Base-by-base conservation (phyloP, 768 basidiomycete genomes). In the Mycena vulgaris region DNA sequence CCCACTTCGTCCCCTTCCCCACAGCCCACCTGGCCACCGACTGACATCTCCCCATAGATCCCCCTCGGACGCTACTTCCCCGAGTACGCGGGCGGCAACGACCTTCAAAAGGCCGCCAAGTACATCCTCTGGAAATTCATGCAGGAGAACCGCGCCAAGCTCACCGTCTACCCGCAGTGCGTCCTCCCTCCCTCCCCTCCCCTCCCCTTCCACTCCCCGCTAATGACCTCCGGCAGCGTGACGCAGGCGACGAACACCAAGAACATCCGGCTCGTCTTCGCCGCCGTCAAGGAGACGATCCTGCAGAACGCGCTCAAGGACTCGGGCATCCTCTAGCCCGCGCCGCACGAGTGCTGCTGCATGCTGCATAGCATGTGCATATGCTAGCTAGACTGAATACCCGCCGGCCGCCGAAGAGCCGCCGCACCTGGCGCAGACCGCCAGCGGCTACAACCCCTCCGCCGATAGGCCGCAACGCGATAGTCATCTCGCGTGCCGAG, bases 41-140 rank as follows among this genome's bases (percentile, higher is more conserved):
- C 13, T n/a, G 19, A 6, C 42, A 8, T 45, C 40, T 57, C 28
- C 55, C 30, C 17, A 21, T 31, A 67, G 71, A 85, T 89, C 2
- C 89, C 88, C 6, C 72, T 90, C 17, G 88, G 88, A 60, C 76
- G 79, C 62, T 88, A 89, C 76, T 93, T 92, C 74, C 87, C 91
- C 16, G 91, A 93, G 72, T 93, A 93, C 78, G 88, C 90, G 10
- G 90, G 90, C 31, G 91, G 91, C 13, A 78, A 88, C 23, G 90
- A 92, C 71, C 90, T 93, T 79, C 92, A 92, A 79, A 93, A 93
- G 77, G 92, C 91, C 0, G 92, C 92, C 0, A 93, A 92, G 72
- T 93, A 91, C 68, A 93, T 94, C 62, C 83, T 94, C 27, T 94
- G 93, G 93, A 80, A 90, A 71, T 94, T 93, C 73, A 92, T 92